Evolutionary conservation across 2,329 filamentous ascomycete species (phyloP), one percentile per base, ranked within the genome.

Genomic region (Phoma sp.): DNA sequence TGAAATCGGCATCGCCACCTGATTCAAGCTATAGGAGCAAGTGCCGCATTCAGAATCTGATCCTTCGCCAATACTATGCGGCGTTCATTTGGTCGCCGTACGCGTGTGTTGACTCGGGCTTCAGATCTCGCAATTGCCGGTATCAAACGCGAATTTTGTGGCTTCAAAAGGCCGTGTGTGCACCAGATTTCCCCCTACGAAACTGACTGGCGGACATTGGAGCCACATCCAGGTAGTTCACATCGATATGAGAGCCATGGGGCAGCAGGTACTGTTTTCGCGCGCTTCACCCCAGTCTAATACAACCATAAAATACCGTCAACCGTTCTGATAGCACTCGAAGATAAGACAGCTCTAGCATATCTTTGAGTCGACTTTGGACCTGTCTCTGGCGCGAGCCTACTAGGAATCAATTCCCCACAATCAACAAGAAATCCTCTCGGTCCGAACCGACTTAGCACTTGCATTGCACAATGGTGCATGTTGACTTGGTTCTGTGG

Each of bases 361-460:
- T 17, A 17, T 17, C 17, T 17, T 17, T 17, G 17, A 17, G 17
- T 17, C 17, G 17, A 17, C 6, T 22, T 27, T n/a, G 36, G 7
- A 10, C 32, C 17, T 27, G 15, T 29, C 19, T 19, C 3, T 17
- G n/a, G 43, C 31, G 13, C n/a, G 9, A 43, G 4, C 17, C 38
- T 19, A 31, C 21, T 17, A 17, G 17, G 17, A 17, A 17, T 35
- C 12, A 6, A 6, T n/a, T 22, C 21, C 37, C 39, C 51, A 48
- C 39, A 40, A 6, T 45, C 45, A 49, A 39, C 29, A 41, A 29
- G 35, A 9, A 13, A 37, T 29, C 8, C 15, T 7, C n/a, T 25
- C 41, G 52, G 35, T 31, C 46, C 52, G 41, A 45, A 41, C 46
- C 45, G 41, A 55, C 31, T 36, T 50, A 35, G 13, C 21, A 17